These are phyloP conservation scores for Ceratobasidium sp. DNA, from an alignment of 1,284 basidiomycete genomes.

Conservation along the genomic window DNA sequence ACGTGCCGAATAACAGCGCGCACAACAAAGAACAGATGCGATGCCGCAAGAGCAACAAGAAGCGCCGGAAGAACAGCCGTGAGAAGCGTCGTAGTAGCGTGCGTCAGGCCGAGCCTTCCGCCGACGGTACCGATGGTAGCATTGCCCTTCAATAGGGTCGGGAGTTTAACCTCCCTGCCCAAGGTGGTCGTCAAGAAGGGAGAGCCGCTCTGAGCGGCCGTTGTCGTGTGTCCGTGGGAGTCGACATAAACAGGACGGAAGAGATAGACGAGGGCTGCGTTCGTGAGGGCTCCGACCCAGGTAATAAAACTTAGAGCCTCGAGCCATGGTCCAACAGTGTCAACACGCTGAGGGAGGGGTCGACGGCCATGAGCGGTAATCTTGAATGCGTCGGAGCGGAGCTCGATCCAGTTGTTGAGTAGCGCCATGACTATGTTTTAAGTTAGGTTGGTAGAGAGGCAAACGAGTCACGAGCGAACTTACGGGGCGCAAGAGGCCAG, in stretches of 20 bases:
- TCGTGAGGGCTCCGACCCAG: conserved; percentile 89
- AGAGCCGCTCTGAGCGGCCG: conserved; percentile 41
- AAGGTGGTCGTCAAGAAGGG: conserved; percentile 43
- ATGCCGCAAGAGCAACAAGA: conserved; percentile 81
- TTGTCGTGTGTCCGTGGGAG: conserved; percentile 40
- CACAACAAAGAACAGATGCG: conserved; percentile 83
- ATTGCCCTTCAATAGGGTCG: conserved; percentile 21
- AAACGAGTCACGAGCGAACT: conserved; percentile 53
- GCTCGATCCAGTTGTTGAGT: conserved; percentile 91
- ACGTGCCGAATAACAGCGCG: conserved; percentile 75
- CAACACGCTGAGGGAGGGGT: conserved; percentile 87
- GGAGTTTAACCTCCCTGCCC: conserved; percentile 42
- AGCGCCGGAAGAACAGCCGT: conserved; percentile 71
- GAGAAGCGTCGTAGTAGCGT: conserved; percentile 61
- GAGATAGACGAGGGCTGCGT: conserved; percentile 88
- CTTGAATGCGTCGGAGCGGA: conserved; percentile 96
- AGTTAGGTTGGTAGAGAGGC: conserved; percentile 20
- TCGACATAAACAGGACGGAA: conserved; percentile 66
- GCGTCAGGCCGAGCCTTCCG: conserved; percentile 53
- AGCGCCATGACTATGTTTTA: conserved; percentile 72
- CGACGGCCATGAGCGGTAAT: conserved; percentile 88
- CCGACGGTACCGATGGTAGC: conserved; percentile 49
- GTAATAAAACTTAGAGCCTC: conserved; percentile 88
- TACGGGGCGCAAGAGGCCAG: conserved; percentile 92
- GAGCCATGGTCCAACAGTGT: conserved; percentile 96